These are phyloP conservation scores for Mycena leptocephala DNA, from an alignment of 768 basidiomycete genomes.

Conservation along the genomic window DNA sequence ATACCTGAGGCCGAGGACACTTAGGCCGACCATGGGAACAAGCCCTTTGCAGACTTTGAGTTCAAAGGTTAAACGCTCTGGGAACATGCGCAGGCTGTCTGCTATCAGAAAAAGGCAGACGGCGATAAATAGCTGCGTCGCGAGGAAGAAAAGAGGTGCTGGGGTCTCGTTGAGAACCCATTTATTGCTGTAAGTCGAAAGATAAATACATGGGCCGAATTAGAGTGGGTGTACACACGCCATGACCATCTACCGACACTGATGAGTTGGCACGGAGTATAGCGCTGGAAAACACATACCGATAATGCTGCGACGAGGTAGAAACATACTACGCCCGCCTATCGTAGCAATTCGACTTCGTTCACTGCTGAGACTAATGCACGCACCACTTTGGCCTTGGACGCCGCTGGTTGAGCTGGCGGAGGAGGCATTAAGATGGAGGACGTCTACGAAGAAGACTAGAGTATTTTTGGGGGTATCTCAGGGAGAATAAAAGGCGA, in stretches of 20 bases:
- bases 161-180: slow-evolving; percentile 87
- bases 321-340: slow-evolving; percentile 87
- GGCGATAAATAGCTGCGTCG: slow-evolving; percentile 86
- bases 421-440: slow-evolving; percentile 43
- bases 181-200: slow-evolving; percentile 79
- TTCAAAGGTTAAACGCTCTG: slow-evolving; percentile 78
- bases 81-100: slow-evolving; percentile 75
- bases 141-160: slow-evolving; percentile 90
- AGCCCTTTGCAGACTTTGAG: slow-evolving; percentile 79
- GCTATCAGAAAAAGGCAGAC: slow-evolving; percentile 81
- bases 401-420: slow-evolving; percentile 51
- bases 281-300: slow-evolving; percentile 64
- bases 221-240: slow-evolving; percentile 65
- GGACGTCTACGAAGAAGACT: not conserved
- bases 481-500: not conserved
- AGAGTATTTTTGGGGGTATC: slow-evolving; percentile 4
- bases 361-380: slow-evolving; percentile 4
- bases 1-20: slow-evolving; percentile 88
- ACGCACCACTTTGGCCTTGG: slow-evolving; percentile 65
- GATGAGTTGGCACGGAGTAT: not conserved
- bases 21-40: slow-evolving; percentile 81
- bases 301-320: slow-evolving; percentile 92
- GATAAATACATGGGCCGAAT: slow-evolving; percentile 23
- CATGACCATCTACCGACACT: slow-evolving; percentile 84
- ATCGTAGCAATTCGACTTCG: not conserved